Evolutionary conservation across 2,329 filamentous ascomycete species (phyloP), one percentile per base, ranked within the genome.

Genomic region (Penicillium vulpinum): DNA sequence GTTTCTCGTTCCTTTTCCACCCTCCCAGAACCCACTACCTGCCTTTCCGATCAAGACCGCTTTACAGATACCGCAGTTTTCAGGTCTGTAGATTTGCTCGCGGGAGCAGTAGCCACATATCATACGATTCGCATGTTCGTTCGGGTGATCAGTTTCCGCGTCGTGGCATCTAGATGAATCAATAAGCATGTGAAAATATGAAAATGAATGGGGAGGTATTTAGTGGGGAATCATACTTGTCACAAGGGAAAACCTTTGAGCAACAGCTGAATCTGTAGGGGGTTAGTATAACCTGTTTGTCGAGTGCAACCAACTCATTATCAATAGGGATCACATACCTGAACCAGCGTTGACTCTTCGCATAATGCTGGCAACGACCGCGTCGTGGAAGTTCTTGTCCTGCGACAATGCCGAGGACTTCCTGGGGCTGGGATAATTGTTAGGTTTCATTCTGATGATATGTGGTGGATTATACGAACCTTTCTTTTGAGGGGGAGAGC

Each of bases 101-200:
- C 91, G 80, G 61, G 88, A 91, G 73, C 90, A 91, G 78, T 83
- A 89, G 7, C 88, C 88, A 71, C 89, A 93, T 35, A 93, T 85
- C 89, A 94, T 94, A 47, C 90, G 81, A 67, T 88, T 91, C 8
- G 91, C 91, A 81, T 90, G 91, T 75, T 94, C 91, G 62, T 90
- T 87, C 8, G 83, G 77, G 75, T 95, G 91, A 49, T 88, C 86
- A 64, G 86, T 85, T 10, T 77, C 81, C 16, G 77, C 81, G 70
- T 94, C 90, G 68, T 95, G 91, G 74, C 91, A 95, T 76, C 83
- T 84, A 67, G 4, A 21, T 18, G 21, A 24, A 44, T 62, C 44
- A 39, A 51, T 47, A 15, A 28, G 26, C 43, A 10, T 16, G 4
- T 11, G 26, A 28, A 26, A 35, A 10, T 16, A 3, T 11, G 26